phyloP scores from a whole-genome alignment of 306 rosid species.

The Quercus mongolica region DNA sequence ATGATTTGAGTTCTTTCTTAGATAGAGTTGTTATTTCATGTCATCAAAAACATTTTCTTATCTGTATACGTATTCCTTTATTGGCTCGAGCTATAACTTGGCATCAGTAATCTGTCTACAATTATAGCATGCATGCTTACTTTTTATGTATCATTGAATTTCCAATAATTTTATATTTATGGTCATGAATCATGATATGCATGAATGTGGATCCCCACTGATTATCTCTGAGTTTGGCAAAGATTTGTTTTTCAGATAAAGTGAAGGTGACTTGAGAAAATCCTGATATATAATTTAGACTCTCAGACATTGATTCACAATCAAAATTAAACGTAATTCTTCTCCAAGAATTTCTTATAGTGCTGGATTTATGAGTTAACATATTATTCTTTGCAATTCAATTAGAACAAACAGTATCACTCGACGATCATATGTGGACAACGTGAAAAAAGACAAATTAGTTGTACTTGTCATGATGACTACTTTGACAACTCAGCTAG shows the following conservation, averaged over 20 bases:
- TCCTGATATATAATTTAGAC: conserved; percentile 3
- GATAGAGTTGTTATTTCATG: no score
- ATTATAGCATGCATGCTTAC: no score
- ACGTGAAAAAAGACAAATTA: conserved; percentile 92
- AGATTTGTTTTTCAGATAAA: conserved; percentile 38
- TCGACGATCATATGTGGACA: conserved; percentile 64
- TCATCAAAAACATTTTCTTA: no score
- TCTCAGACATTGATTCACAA: neutral
- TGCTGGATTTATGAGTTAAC: conserved; percentile 5
- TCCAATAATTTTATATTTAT: no score
- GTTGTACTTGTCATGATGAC: conserved; percentile 71
- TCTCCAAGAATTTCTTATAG: neutral
- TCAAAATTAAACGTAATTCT: neutral
- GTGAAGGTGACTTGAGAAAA: conserved; percentile 8
- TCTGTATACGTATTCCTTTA: no score
- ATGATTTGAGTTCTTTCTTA: no score
- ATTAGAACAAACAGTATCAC: conserved; percentile 45
- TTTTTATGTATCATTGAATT: no score
- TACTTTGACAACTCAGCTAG: conserved; percentile 45
- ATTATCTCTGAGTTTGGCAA: conserved; percentile 35
- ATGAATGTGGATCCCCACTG: conserved; percentile 17
- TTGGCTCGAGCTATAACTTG: no score
- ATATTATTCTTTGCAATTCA: conserved; percentile 27
- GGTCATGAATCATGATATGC: neutral
- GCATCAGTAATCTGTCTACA: no score